Evolutionary conservation across 768 basidiomycete species (phyloP).

Genomic region (Hypholoma fasciculare): DNA sequence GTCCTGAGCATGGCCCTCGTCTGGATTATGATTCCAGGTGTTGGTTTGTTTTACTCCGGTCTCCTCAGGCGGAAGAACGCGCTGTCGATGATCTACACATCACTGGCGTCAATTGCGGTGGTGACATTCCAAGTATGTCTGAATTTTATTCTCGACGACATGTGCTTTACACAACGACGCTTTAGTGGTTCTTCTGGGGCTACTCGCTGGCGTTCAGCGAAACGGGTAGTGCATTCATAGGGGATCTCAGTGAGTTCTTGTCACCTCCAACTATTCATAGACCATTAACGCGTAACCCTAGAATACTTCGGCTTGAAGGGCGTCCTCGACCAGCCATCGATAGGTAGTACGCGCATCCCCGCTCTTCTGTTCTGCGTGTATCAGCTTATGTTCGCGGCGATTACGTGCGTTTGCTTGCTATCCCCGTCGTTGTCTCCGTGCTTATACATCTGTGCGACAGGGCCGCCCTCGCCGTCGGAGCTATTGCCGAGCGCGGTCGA

Average conservation of each 20-base stretch:
- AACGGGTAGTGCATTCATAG: conserved; percentile 73
- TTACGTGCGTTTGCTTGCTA: conserved; percentile 54
- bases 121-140: conserved; percentile 79
- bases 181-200: conserved; percentile 97
- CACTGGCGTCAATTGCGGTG: conserved; percentile 73
- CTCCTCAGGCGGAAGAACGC: conserved; percentile 93
- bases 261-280: neutral
- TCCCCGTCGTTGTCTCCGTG: neutral
- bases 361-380: conserved; percentile 79
- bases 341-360: conserved; percentile 71
- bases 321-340: conserved; percentile 75
- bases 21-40: conserved; percentile 83
- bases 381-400: conserved; percentile 89
- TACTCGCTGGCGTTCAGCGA: conserved; percentile 91
- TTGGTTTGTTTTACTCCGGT: conserved; percentile 90
- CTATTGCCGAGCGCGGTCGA: conserved; percentile 86
- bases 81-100: conserved; percentile 83
- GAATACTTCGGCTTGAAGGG: conserved; percentile 82
- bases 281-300: conserved; percentile 25
- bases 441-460: conserved; percentile 34
- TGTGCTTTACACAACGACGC: conserved; percentile 8
- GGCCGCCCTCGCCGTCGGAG: conserved; percentile 88
- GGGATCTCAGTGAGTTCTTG: conserved; percentile 65
- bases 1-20: conserved; percentile 78
- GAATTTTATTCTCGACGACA: neutral